Conservation (phyloP, 345 rosid genomes). For the Gossypium rotundifolium region DNA sequence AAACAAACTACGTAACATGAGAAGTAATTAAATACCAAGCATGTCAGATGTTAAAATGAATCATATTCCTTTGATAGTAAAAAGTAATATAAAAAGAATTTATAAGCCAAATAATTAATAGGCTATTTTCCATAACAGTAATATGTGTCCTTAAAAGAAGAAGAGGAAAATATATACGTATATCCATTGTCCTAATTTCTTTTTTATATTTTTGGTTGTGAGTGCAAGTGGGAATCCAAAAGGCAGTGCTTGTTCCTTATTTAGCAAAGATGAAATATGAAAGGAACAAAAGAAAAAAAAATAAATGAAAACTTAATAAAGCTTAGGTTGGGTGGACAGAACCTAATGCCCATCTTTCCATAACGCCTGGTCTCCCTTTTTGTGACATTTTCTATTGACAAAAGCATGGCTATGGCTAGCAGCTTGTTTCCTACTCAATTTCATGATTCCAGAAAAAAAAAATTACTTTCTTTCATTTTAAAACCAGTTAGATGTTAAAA, state of each 20-base stretch:
- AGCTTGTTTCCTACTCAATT: neutral
- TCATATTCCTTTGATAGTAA: neutral
- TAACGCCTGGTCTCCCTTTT: slow-evolving; percentile 39
- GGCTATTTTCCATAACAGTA: too few species aligned
- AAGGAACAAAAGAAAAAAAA: neutral
- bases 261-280: neutral
- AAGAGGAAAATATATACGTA: too few species aligned
- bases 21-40: neutral
- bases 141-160: too few species aligned
- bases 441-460: neutral
- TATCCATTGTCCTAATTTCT: too few species aligned
- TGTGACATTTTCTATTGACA: slow-evolving; percentile 21
- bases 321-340: slow-evolving; percentile 20
- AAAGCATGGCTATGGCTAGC: slow-evolving; percentile 1
- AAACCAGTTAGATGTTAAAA: too few species aligned
- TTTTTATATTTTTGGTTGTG: neutral
- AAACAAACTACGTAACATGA: too few species aligned
- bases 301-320: neutral
- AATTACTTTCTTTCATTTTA: too few species aligned
- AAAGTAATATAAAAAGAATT: neutral
- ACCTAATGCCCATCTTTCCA: slow-evolving; percentile 39
- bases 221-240: slow-evolving; percentile 25
- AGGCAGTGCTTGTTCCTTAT: slow-evolving; percentile 9
- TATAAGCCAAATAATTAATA: too few species aligned
- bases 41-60: neutral